Percentiles rank a stretch among this genome's conserved stretches.
Conservation (phyloP, 139 green algal genomes). For the Closterium sp. region DNA sequence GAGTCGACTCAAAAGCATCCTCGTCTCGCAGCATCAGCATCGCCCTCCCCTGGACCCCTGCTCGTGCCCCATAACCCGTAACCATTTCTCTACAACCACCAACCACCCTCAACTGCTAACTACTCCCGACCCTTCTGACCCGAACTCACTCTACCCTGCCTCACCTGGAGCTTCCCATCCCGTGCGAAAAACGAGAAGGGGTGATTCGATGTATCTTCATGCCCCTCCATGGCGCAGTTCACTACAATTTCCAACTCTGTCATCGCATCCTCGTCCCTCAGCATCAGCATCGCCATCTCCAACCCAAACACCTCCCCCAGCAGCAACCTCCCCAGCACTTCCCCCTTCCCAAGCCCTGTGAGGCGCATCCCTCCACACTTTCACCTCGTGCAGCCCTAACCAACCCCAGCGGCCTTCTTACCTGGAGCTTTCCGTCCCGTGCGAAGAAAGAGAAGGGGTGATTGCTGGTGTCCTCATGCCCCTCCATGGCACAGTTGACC, state of each 20-base stretch:
- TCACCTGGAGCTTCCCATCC: background rate
- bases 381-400: too few relatives aligned
- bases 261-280: background rate
- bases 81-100: too few relatives aligned
- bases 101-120: too few relatives aligned
- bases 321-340: background rate
- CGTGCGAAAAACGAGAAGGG: conserved; percentile 23
- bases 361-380: too few relatives aligned
- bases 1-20: background rate
- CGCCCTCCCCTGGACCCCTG: too few relatives aligned
- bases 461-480: conserved; percentile 18
- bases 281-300: conserved; percentile 10
- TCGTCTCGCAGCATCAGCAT: background rate
- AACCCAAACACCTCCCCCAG: conserved; percentile 26
- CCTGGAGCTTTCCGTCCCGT: conserved; percentile 3
- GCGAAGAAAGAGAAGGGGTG: conserved; percentile 27
- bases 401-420: too few relatives aligned
- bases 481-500: conserved; percentile 41
- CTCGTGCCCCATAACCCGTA: too few relatives aligned
- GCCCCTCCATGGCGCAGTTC: conserved; percentile 22
- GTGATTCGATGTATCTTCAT: conserved; percentile 6
- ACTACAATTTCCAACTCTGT: conserved; percentile 1
- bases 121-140: too few relatives aligned
- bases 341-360: background rate
- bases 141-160: too few relatives aligned